Conservation (phyloP, 1,139 yeast genomes). For the Saccharomyces pastorianus region DNA sequence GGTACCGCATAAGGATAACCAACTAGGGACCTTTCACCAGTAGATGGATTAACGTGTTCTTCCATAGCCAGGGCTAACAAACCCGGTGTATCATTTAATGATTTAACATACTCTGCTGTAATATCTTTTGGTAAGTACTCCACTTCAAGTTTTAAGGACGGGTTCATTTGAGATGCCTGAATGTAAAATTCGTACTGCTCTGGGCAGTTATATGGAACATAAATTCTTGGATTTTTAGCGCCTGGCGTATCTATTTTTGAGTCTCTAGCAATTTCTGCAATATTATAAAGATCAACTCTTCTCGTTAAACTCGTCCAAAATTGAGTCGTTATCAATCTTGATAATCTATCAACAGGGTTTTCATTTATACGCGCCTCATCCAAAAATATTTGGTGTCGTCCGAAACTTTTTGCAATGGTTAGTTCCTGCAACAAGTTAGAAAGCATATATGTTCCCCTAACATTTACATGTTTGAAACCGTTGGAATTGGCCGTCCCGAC, state of each 20-base stretch:
- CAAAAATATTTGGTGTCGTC: constrained; percentile 65
- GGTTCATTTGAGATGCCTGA: constrained; percentile 45
- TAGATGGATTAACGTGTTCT: constrained; percentile 41
- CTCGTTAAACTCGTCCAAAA: constrained; percentile 83
- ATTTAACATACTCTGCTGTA: constrained; percentile 63
- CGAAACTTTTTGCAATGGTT: constrained; percentile 76
- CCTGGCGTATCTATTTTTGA: constrained; percentile 63
- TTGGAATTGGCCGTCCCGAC: constrained; percentile 80
- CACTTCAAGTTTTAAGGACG: constrained; percentile 61
- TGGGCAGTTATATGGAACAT: constrained; percentile 59
- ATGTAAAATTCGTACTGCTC: constrained; percentile 70
- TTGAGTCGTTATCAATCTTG: constrained; percentile 63
- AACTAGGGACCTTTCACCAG: constrained; percentile 42
- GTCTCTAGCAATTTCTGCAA: constrained; percentile 67
- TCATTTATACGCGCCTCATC: constrained; percentile 82
- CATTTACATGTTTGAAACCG: constrained; percentile 64
- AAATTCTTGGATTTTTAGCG: constrained; percentile 53
- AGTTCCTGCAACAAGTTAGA: constrained; percentile 83
- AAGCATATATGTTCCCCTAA: constrained; percentile 87
- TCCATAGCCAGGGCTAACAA: constrained; percentile 71
- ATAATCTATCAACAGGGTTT: constrained; percentile 75
- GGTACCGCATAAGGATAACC: constrained; percentile 92
- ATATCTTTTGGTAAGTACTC: constrained; percentile 56
- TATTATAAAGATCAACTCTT: constrained; percentile 51
- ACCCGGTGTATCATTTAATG: constrained; percentile 80